Evolutionary conservation across 306 rosid species (phyloP), one percentile per base, ranked within the genome.

Genomic region (Quercus suber): DNA sequence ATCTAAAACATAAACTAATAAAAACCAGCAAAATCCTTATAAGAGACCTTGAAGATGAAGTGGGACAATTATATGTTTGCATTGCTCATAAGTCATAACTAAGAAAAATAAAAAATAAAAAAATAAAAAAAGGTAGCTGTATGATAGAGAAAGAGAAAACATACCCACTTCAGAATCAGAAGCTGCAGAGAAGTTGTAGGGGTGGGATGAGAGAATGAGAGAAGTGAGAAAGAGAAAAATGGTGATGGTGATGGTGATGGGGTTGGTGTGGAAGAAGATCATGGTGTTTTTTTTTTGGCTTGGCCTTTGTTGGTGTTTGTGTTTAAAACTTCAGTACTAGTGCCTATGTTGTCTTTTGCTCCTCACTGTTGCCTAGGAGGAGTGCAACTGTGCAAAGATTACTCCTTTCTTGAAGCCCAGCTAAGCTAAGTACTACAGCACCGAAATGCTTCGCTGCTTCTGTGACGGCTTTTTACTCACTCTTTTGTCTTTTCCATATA

Each of bases 111-210:
- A 4, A 73, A 33, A 55, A 27, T 1, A 28, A 10, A n/a, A 14
- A 69, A 27, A 30, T 2, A 63, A 17, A 63, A 2, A 33, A 55
- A 51, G 19, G 4, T 6, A 23, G 31, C 6, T 20, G 11, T 20
- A 8, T 23, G 1, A 25, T 59, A 78, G 37, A 52, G 56, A n/a
- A 18, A 41, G 51, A 33, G 31, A 11, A n/a, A 35, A 8, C 75
- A 73, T 86, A 93, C 98, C 92, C 55, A 51, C 80, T 89, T 86
- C 86, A 55, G 88, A 33, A 2, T 80, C 78, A 23, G 79, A 11
- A 71, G 91, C 90, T 76, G 68, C 27, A 45, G 72, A 6, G 80
- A 85, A 71, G 71, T 58, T 69, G 67, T 77, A 51, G 27, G 74
- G 82, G 49, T 17, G 61, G 14, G 86, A 83, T 49, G 6, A 80